A percentile compares a stretch with the other conserved stretches of the same genome.
Evolutionary conservation across 2,329 filamentous ascomycete genomes (phyloP).

Genomic region (Fusarium veterinarium): DNA sequence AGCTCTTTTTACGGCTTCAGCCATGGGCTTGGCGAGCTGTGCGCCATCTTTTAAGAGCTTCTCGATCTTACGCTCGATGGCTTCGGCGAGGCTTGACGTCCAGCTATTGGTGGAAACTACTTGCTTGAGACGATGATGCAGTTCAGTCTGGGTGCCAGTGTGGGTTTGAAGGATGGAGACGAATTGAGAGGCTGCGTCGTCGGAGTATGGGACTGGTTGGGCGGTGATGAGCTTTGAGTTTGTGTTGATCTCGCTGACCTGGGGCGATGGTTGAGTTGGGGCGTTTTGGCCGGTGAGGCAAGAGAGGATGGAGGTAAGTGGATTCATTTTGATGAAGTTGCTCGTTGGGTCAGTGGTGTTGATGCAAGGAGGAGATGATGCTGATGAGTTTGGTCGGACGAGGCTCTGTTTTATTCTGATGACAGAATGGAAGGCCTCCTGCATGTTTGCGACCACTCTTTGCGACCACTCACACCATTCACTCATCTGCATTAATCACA

Average conservation of each 20-base stretch:
- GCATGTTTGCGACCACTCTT: not conserved
- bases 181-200: constrained; percentile 30
- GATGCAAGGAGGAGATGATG: not conserved
- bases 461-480: rapidly evolving
- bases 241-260: not conserved
- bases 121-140: constrained; percentile 12
- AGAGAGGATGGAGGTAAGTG: not conserved
- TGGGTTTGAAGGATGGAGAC: constrained; percentile 17
- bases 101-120: constrained; percentile 27
- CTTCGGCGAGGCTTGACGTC: constrained; percentile 32
- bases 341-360: rapidly evolving
- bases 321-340: not conserved
- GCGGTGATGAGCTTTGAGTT: not conserved
- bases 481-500: not conserved
- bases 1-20: constrained; percentile 24
- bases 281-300: not conserved
- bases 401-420: not conserved
- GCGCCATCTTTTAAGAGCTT: constrained; percentile 21
- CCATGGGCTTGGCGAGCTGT: constrained; percentile 18
- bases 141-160: not conserved
- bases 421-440: not conserved
- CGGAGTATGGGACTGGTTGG: constrained; percentile 6
- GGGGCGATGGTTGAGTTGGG: rapidly evolving
- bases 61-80: constrained; percentile 30
- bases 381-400: too few species aligned